These are phyloP conservation scores for Camelina laxa DNA, from an alignment of 345 rosid species.

Conservation along the genomic window DNA sequence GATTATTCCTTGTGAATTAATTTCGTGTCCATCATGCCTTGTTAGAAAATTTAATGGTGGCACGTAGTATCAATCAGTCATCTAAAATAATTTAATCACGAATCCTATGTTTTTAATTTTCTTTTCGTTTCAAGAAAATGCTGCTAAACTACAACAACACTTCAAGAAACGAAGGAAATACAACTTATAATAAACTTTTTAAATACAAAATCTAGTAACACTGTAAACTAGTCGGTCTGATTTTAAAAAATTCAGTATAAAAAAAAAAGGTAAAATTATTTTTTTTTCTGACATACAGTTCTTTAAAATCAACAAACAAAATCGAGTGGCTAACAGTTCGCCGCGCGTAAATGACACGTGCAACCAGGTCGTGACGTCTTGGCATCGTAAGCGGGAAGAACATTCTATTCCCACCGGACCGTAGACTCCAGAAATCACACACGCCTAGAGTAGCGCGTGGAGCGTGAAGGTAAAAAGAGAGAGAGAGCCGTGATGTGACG, in stretches of 20 bases:
- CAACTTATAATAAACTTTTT: background rate
- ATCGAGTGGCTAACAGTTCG: constrained; percentile 3
- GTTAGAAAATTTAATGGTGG: constrained; percentile 31
- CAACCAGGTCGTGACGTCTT: constrained; percentile 23
- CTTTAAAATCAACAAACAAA: background rate
- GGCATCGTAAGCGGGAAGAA: constrained; percentile 36
- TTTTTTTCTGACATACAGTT: constrained; percentile 7
- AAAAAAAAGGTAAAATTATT: too few species aligned
- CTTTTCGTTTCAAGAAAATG: too few species aligned
- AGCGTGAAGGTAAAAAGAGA: background rate
- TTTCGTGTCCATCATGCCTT: constrained; percentile 24
- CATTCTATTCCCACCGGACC: constrained; percentile 38
- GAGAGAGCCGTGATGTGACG: constrained; percentile 31
- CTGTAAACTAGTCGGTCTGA: background rate
- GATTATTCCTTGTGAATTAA: constrained; percentile 26
- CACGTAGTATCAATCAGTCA: constrained; percentile 36
- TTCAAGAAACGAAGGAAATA: background rate
- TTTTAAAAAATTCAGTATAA: too few species aligned
- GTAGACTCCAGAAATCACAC: constrained; percentile 27
- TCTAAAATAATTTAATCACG: background rate
- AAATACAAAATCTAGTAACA: background rate
- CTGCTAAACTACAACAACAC: background rate
- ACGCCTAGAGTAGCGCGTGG: constrained; percentile 6
- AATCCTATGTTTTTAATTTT: constrained; percentile 20
- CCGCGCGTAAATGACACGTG: constrained; percentile 42